Conservation (phyloP, 192 early-diverging fungal species). For the Helicostylum pulchrum region DNA sequence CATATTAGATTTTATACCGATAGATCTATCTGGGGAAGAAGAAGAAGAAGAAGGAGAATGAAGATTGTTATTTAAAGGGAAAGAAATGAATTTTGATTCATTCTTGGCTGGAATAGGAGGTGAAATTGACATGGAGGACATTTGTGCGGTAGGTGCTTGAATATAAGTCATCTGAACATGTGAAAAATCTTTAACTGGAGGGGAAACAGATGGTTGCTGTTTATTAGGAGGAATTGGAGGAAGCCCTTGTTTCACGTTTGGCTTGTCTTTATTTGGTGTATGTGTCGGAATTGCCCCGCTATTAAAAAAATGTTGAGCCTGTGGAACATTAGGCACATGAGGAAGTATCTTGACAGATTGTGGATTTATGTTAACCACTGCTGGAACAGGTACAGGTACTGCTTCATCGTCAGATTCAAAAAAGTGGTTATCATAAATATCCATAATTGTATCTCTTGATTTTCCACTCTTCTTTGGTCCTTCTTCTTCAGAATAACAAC, state of each 20-base stretch:
- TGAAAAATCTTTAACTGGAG: conserved; percentile 12
- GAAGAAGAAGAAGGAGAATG: not conserved
- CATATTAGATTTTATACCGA: conserved; percentile 2
- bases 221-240: conserved; percentile 2
- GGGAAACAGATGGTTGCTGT: not conserved
- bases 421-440: conserved; percentile 18
- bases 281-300: not conserved
- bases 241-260: not conserved
- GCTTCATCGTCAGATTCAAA: conserved; percentile 12
- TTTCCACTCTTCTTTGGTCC: conserved; percentile 16
- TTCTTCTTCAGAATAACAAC: not conserved
- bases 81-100: not conserved
- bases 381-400: not conserved
- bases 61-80: not conserved
- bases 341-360: conserved; percentile 23
- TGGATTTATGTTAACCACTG: conserved; percentile 13
- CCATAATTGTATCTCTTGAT: conserved; percentile 26
- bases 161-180: conserved; percentile 28
- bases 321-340: conserved; percentile 13
- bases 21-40: conserved; percentile 3
- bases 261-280: not conserved
- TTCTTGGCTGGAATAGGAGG: not conserved
- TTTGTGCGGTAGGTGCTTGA: conserved; percentile 20
- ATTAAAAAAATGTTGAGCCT: not conserved
- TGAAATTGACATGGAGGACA: not conserved